Evolutionary conservation across 495 filamentous ascomycete species (phyloP).

Genomic region (Penicillium goetzii): DNA sequence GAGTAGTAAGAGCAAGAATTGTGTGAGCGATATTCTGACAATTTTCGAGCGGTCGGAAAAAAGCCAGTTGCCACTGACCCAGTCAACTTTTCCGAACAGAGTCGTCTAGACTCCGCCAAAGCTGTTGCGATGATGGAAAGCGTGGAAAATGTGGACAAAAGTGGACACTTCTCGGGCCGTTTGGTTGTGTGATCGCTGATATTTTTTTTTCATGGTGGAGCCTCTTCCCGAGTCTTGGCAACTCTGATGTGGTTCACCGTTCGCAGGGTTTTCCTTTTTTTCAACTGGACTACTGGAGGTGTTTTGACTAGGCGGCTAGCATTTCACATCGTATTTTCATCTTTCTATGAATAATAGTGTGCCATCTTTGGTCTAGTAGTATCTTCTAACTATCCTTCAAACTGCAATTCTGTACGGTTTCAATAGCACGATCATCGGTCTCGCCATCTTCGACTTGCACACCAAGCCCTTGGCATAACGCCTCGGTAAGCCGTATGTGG

Average conservation of each 20-base stretch:
- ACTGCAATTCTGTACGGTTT: not conserved
- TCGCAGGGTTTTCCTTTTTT: conserved; percentile 6
- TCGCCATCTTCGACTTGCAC: not conserved
- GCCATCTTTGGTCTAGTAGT: not conserved
- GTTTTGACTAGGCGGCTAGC: not conserved
- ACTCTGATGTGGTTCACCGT: not conserved
- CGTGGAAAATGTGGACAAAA: conserved; percentile 1
- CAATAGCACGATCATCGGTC: not conserved
- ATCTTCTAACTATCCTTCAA: not conserved
- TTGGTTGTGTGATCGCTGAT: conserved; percentile 11
- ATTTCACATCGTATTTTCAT: not conserved
- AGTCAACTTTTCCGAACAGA: conserved; percentile 4
- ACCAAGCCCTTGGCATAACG: not conserved
- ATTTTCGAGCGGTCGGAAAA: conserved; percentile 11
- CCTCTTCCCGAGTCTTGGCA: conserved; percentile 13
- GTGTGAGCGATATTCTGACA: conserved; percentile 7
- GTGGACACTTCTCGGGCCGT: not conserved
- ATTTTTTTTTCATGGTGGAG: conserved; percentile 9
- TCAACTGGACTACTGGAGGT: too few species aligned
- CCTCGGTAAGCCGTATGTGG: conserved; percentile 7
- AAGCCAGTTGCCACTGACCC: not conserved
- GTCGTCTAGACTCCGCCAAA: conserved; percentile 5
- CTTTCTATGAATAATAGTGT: not conserved
- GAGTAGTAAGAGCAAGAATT: not conserved
- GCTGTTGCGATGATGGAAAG: not conserved